These are phyloP conservation scores for Colletotrichum tropicicola DNA, from an alignment of 2,329 filamentous ascomycete species.

Conservation along the genomic window DNA sequence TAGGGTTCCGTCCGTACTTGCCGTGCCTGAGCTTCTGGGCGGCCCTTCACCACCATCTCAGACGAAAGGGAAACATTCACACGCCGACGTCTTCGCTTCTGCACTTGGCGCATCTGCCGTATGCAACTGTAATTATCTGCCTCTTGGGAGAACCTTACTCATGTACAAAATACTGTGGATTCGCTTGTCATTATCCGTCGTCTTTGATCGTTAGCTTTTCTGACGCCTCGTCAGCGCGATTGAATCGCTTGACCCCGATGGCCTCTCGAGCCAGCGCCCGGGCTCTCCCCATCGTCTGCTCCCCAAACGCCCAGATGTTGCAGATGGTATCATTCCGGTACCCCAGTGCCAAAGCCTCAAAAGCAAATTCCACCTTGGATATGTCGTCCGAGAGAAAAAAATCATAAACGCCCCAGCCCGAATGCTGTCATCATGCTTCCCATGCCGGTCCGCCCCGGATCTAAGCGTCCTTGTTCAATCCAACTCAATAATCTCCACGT, in stretches of 20 bases:
- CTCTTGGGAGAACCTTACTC: no score
- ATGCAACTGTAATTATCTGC: no score
- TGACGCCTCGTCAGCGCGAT: background rate
- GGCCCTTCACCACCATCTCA: no score
- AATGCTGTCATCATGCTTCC: background rate
- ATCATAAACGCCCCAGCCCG: background rate
- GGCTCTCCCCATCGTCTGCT: background rate
- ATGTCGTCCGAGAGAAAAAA: background rate
- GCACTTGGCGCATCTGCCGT: no score
- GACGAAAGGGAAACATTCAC: no score
- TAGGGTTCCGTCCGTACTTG: no score
- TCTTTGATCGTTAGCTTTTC: no score
- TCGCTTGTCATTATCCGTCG: no score
- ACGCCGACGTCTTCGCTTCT: no score
- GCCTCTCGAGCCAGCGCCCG: background rate
- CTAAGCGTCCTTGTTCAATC: constrained; percentile 23
- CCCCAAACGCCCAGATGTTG: constrained; percentile 19
- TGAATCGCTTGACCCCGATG: background rate
- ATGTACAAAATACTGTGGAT: no score
- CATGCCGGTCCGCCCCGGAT: background rate
- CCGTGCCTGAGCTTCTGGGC: no score
- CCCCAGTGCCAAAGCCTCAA: constrained; percentile 15
- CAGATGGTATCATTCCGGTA: constrained; percentile 25
- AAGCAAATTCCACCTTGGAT: no score
- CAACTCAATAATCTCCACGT: constrained; percentile 28